These are phyloP conservation scores for Diversispora epigaea DNA, from an alignment of 192 early-diverging fungal species.

Conservation along the genomic window DNA sequence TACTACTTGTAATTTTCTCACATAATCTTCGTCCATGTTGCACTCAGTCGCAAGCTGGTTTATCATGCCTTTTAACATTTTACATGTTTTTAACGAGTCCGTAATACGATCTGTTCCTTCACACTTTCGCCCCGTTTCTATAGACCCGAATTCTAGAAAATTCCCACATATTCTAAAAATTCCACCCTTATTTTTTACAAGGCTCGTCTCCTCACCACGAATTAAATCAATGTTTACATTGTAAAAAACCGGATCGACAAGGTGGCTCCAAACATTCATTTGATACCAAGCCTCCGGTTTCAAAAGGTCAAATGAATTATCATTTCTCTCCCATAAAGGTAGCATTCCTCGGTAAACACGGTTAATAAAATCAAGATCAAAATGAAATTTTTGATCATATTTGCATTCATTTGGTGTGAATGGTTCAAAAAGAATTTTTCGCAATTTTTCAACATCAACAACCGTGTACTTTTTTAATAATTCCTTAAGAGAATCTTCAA, in stretches of 20 bases:
- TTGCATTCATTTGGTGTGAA: no score
- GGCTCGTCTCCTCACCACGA: neutral
- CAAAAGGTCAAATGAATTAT: neutral
- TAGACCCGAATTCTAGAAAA: neutral
- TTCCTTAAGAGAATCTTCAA: no score
- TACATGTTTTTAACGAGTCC: slow-evolving; percentile 2
- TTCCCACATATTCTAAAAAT: neutral
- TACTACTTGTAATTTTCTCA: slow-evolving; percentile 8
- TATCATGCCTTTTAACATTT: slow-evolving; percentile 14
- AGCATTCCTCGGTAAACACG: neutral
- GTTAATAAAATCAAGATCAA: neutral
- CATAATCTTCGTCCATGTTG: neutral
- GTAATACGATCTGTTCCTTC: neutral
- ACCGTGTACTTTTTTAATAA: no score
- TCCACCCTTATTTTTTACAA: no score
- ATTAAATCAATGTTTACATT: slow-evolving; percentile 1
- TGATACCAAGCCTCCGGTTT: neutral
- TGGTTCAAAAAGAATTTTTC: no score
- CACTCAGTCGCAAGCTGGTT: neutral
- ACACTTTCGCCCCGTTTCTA: neutral
- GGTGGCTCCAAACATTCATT: neutral
- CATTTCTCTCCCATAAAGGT: neutral
- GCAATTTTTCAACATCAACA: no score
- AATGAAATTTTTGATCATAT: no score
- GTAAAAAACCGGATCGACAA: neutral